Conservation (phyloP, 2,329 filamentous ascomycete genomes). For the Fusarium devonianum region DNA sequence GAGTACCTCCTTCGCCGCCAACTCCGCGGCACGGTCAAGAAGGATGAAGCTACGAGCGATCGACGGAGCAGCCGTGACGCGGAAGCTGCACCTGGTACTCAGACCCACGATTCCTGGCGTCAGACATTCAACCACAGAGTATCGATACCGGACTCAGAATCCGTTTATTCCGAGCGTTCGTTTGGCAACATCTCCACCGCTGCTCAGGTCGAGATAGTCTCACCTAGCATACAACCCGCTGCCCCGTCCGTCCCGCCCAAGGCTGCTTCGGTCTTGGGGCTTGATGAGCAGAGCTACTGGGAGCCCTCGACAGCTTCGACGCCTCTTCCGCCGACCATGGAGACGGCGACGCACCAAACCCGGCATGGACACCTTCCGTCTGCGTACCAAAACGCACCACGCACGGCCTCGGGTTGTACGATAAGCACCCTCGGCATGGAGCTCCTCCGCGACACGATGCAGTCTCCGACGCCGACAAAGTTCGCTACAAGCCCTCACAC, state of each 20-base stretch:
- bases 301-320: background rate
- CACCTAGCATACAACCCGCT: conserved; percentile 2
- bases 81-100: background rate
- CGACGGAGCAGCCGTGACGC: background rate
- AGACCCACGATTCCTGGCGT: conserved; percentile 7
- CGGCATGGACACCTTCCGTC: background rate
- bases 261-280: conserved; percentile 25
- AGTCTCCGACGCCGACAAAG: conserved; percentile 10
- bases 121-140: conserved; percentile 25
- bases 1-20: conserved; percentile 7
- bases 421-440: conserved; percentile 37
- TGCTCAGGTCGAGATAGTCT: background rate
- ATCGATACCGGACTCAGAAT: conserved; percentile 15
- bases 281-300: conserved; percentile 1
- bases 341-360: background rate
- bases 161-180: conserved; percentile 24
- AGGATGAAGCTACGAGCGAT: background rate
- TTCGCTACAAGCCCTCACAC: conserved; percentile 3
- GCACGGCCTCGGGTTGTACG: conserved; percentile 16
- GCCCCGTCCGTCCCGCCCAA: conserved; percentile 14
- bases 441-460: conserved; percentile 35
- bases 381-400: background rate
- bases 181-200: conserved; percentile 20
- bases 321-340: background rate
- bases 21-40: background rate